Evolutionary conservation across 1,284 basidiomycete genomes (phyloP).

Genomic region (Omphalotus olearius): DNA sequence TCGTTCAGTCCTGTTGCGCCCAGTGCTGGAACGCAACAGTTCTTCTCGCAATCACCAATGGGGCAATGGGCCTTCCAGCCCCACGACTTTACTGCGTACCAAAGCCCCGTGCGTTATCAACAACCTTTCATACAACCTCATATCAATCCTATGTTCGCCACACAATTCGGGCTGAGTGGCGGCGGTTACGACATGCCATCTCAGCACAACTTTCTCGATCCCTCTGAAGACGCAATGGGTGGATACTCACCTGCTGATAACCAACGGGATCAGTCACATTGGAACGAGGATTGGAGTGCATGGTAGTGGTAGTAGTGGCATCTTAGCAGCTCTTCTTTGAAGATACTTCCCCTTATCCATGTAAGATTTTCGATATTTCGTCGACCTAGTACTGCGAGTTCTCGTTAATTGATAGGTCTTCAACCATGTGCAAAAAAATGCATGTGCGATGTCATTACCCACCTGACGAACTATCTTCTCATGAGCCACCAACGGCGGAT

Average conservation of each 20-base stretch:
- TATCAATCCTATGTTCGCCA: slow-evolving; percentile 70
- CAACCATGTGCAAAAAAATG: too few species aligned
- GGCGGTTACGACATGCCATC: slow-evolving; percentile 4
- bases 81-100: not conserved
- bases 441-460: too few species aligned
- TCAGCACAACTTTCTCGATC: too few species aligned
- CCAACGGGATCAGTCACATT: not conserved
- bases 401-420: too few species aligned
- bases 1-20: not conserved
- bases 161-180: slow-evolving; percentile 11
- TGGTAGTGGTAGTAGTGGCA: too few species aligned
- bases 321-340: too few species aligned
- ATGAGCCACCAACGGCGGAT: too few species aligned
- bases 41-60: slow-evolving; percentile 4
- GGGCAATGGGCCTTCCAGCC: slow-evolving; percentile 8
- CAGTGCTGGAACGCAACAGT: not conserved
- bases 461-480: too few species aligned
- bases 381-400: too few species aligned
- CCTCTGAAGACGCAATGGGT: not conserved
- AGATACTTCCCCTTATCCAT: too few species aligned
- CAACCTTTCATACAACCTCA: slow-evolving; percentile 67
- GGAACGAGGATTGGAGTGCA: not conserved
- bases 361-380: too few species aligned
- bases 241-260: not conserved
- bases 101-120: slow-evolving; percentile 21